Evolutionary conservation across 2,329 filamentous ascomycete species (phyloP).

Genomic region (Pseudopithomyces maydicus): DNA sequence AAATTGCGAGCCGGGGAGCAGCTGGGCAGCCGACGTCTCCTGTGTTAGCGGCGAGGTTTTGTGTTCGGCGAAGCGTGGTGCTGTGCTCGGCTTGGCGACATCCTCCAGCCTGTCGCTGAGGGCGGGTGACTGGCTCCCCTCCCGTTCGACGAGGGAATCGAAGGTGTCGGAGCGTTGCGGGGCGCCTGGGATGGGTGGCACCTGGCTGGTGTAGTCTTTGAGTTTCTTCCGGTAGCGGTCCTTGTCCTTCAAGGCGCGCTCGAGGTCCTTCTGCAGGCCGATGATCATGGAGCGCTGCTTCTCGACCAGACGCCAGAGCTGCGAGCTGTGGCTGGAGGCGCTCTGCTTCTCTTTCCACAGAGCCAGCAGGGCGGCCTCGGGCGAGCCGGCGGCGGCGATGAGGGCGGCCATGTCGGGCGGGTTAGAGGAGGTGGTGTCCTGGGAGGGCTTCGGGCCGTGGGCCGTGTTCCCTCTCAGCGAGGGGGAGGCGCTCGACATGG

Average conservation of each 20-base stretch:
- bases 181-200: constrained; percentile 43
- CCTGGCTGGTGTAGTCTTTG: constrained; percentile 70
- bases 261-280: constrained; percentile 91
- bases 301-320: constrained; percentile 93
- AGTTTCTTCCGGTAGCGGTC: constrained; percentile 90
- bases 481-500: constrained; percentile 48
- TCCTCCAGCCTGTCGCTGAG: constrained; percentile 39
- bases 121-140: constrained; percentile 45
- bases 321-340: constrained; percentile 84
- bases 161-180: constrained; percentile 42
- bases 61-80: constrained; percentile 26
- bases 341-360: constrained; percentile 90
- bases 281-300: constrained; percentile 95
- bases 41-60: constrained; percentile 27
- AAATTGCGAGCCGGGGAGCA: constrained; percentile 37
- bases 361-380: constrained; percentile 87
- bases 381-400: constrained; percentile 82
- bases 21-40: constrained; percentile 18
- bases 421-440: constrained; percentile 58
- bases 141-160: constrained; percentile 40
- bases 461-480: constrained; percentile 61
- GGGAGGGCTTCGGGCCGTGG: constrained; percentile 62
- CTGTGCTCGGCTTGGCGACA: constrained; percentile 22
- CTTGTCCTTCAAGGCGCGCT: constrained; percentile 89
- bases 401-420: constrained; percentile 78